Evolutionary conservation across 179 eudicot genomes (phyloP).

Genomic region (Beta macrorhiza): DNA sequence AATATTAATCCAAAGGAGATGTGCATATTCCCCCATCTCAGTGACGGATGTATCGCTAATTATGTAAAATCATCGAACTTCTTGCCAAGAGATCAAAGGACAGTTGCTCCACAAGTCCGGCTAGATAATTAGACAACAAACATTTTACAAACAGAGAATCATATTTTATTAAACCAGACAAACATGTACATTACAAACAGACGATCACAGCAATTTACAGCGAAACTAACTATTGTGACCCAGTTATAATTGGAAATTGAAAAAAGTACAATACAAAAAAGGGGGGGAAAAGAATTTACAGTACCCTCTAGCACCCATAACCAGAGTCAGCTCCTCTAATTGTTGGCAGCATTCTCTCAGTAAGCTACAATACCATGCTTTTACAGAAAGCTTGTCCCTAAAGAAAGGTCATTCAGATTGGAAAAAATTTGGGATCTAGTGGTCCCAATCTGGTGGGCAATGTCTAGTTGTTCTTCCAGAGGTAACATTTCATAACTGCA

Average conservation of each 20-base stretch:
- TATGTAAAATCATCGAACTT: too few relatives aligned
- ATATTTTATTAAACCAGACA: background rate
- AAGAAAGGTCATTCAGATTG: conserved; percentile 73
- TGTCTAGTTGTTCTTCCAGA: conserved; percentile 83
- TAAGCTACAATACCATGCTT: background rate
- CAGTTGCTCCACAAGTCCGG: too few relatives aligned
- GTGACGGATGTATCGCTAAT: too few relatives aligned
- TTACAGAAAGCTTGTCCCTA: conserved; percentile 92
- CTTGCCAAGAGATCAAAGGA: background rate
- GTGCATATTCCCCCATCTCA: too few relatives aligned
- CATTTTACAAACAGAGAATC: background rate
- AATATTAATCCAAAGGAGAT: too few relatives aligned
- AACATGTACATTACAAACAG: conserved; percentile 9
- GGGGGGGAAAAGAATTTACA: background rate
- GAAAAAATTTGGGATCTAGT: conserved; percentile 76
- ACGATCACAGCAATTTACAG: conserved; percentile 19
- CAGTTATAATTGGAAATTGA: background rate
- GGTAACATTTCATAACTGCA: conserved; percentile 86
- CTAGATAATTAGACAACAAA: background rate
- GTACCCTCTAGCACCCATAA: background rate
- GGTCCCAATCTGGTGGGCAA: conserved; percentile 89
- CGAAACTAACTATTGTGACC: background rate
- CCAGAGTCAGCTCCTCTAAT: background rate
- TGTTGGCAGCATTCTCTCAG: background rate
- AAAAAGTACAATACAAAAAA: background rate